Percentiles rank a stretch among this genome's conserved stretches.
These are phyloP conservation scores for Aspergillus unguis DNA, from an alignment of 2,329 filamentous ascomycete genomes.

Conservation along the genomic window DNA sequence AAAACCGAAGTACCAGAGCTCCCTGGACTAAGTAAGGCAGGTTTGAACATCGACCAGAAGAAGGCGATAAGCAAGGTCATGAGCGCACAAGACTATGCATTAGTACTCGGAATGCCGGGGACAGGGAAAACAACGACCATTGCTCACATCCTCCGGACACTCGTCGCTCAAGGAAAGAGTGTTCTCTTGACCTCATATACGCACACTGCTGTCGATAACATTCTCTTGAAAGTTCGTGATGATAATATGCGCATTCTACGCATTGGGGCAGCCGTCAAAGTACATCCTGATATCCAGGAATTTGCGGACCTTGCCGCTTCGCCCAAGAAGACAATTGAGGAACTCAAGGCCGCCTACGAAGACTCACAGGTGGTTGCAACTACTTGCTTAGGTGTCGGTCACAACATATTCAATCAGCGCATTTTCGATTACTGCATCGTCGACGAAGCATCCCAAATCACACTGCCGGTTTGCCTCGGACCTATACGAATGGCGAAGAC, in stretches of 20 bases:
- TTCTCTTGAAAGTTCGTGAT: constrained; percentile 81
- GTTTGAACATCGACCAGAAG: constrained; percentile 82
- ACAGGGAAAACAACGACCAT: constrained; percentile 99
- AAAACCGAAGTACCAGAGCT: constrained; percentile 62
- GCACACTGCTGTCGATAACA: constrained; percentile 97
- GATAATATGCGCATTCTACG: constrained; percentile 76
- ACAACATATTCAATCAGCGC: constrained; percentile 81
- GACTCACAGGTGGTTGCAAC: constrained; percentile 87
- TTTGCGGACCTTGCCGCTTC: constrained; percentile 77
- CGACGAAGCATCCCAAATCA: constrained; percentile 97
- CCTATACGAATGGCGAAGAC: constrained; percentile 89
- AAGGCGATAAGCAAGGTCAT: constrained; percentile 91
- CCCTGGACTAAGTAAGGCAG: constrained; percentile 52
- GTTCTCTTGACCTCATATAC: constrained; percentile 94
- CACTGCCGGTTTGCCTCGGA: constrained; percentile 86
- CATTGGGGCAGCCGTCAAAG: constrained; percentile 78
- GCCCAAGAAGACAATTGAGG: constrained; percentile 73
- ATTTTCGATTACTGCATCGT: constrained; percentile 98
- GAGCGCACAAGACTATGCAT: constrained; percentile 88
- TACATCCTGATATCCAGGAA: constrained; percentile 80
- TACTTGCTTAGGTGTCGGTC: constrained; percentile 88
- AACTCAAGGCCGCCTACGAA: constrained; percentile 80
- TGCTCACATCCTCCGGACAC: constrained; percentile 88
- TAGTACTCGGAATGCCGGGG: constrained; percentile 97
- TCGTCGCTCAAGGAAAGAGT: constrained; percentile 85